A percentile compares a stretch with the other conserved stretches of the same genome.
phyloP scores from a whole-genome alignment of 306 rosid species.

The Mimosa bimucronata region DNA sequence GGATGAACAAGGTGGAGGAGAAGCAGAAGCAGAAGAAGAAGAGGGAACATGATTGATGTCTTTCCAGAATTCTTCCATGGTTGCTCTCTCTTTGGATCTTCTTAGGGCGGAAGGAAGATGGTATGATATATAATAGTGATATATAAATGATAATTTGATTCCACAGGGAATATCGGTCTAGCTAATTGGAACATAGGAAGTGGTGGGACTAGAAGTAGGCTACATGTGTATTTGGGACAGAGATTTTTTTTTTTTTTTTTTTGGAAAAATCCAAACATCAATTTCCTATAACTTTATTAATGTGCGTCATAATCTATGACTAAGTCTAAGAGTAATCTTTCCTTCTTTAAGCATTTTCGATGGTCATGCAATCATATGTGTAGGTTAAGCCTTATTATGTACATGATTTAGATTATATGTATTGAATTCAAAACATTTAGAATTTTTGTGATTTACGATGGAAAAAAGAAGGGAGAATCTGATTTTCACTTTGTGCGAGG shows the following conservation, averaged over 20 bases:
- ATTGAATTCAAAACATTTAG: too few species aligned
- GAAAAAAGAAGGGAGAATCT: too few species aligned
- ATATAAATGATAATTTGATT: not conserved
- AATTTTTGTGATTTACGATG: too few species aligned
- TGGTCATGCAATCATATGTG: too few species aligned
- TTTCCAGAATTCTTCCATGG: constrained; percentile 1
- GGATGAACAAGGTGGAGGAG: not conserved
- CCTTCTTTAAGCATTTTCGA: too few species aligned
- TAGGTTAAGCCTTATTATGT: too few species aligned
- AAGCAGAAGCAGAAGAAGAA: not conserved
- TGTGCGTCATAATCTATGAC: not conserved
- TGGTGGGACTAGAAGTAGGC: not conserved
- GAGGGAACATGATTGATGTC: not conserved
- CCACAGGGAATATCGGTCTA: not conserved
- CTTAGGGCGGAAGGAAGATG: not conserved
- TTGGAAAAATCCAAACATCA: too few species aligned
- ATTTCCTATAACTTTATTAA: not conserved
- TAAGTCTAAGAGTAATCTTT: too few species aligned
- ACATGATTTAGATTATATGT: too few species aligned
- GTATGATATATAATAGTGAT: not conserved
- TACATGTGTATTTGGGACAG: not conserved
- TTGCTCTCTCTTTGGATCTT: not conserved
- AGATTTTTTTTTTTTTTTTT: too few species aligned
- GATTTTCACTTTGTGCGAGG: not conserved
- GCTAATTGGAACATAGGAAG: not conserved